Evolutionary conservation across 768 basidiomycete species (phyloP).

Genomic region (Mycena metata): DNA sequence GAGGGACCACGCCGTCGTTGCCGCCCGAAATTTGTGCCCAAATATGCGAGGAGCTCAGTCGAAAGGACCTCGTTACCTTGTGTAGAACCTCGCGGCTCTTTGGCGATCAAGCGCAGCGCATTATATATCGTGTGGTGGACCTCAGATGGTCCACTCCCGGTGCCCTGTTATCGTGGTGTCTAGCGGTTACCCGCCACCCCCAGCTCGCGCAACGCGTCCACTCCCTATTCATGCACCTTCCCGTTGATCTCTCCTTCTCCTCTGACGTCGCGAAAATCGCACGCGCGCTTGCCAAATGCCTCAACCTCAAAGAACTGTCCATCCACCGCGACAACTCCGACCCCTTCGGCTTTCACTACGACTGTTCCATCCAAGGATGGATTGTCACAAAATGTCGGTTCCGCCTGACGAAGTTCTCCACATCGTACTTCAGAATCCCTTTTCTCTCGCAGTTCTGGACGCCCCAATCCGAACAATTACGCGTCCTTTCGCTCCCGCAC

Average conservation of each 20-base stretch:
- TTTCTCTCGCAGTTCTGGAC: conserved; percentile 30
- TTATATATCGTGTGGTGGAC: conserved; percentile 26
- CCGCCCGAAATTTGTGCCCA: conserved; percentile 30
- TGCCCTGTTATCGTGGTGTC: conserved; percentile 23
- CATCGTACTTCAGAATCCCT: conserved; percentile 18
- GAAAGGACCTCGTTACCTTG: conserved; percentile 21
- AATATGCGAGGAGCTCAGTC: conserved; percentile 17
- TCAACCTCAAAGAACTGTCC: conserved; percentile 29
- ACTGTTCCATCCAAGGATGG: conserved; percentile 30
- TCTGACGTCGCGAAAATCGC: conserved; percentile 21
- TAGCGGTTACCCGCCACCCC: conserved; percentile 17
- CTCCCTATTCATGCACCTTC: conserved; percentile 6
- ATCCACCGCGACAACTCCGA: not conserved
- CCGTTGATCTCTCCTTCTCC: conserved; percentile 9
- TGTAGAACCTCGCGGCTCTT: conserved; percentile 32
- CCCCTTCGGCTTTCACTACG: not conserved
- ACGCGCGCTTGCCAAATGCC: conserved; percentile 26
- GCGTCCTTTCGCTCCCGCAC: conserved; percentile 19
- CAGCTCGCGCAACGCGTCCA: conserved; percentile 28
- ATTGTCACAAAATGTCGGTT: conserved; percentile 27
- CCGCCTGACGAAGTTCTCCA: conserved; percentile 33
- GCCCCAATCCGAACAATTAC: conserved; percentile 28
- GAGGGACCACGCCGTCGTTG: not conserved
- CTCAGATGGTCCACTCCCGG: conserved; percentile 6
- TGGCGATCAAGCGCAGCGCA: conserved; percentile 22